A percentile compares a stretch with the other conserved stretches of the same genome.
Evolutionary conservation across 2,329 filamentous ascomycete species (phyloP).

Genomic region (Alternaria brassicae): DNA sequence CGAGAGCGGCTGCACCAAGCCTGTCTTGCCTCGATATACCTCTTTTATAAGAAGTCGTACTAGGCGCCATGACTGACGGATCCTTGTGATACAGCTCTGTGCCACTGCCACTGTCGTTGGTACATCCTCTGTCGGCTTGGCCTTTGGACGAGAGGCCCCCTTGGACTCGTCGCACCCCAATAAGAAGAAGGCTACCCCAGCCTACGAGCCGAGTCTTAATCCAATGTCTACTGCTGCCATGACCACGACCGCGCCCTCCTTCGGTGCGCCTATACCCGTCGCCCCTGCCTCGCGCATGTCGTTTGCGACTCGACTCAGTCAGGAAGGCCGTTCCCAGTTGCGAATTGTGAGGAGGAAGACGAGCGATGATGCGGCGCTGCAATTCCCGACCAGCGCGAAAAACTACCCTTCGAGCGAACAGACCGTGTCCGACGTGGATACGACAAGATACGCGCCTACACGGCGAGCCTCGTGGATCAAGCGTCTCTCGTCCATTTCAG

Average conservation of each 20-base stretch:
- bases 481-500: constrained; percentile 72
- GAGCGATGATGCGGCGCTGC: constrained; percentile 34
- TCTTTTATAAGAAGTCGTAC: constrained; percentile 31
- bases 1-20: constrained; percentile 36
- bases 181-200: constrained; percentile 51
- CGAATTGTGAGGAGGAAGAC: constrained; percentile 47
- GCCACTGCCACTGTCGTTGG: constrained; percentile 67
- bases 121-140: constrained; percentile 65
- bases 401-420: constrained; percentile 32
- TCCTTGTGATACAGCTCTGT: constrained; percentile 61
- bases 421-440: constrained; percentile 37
- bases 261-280: constrained; percentile 33
- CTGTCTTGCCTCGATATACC: constrained; percentile 33
- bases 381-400: constrained; percentile 28
- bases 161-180: constrained; percentile 41
- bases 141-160: constrained; percentile 61
- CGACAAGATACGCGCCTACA: constrained; percentile 36
- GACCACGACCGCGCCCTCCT: constrained; percentile 33
- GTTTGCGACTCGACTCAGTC: constrained; percentile 33
- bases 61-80: constrained; percentile 47
- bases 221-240: constrained; percentile 40
- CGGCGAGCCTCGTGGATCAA: constrained; percentile 71
- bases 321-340: constrained; percentile 41
- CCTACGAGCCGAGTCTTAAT: constrained; percentile 38
- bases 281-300: constrained; percentile 36